Percentiles rank a stretch among this genome's conserved stretches.
Evolutionary conservation across 208 protist species (phyloP).

Genomic region (Trypanosomatidae sp.): DNA sequence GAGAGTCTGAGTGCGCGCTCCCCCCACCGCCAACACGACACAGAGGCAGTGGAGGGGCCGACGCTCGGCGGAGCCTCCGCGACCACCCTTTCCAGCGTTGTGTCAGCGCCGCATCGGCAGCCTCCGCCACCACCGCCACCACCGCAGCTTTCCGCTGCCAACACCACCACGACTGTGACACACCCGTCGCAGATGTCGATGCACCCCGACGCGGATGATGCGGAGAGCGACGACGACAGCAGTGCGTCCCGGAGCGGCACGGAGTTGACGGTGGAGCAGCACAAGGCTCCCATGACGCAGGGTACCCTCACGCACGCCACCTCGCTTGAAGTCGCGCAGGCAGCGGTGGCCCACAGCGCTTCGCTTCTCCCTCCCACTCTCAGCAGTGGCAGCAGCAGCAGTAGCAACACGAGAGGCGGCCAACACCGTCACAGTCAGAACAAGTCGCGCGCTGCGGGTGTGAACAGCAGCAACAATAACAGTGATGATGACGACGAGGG

Average conservation of each 20-base stretch:
- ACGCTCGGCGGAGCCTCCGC: no score
- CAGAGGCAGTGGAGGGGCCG: no score
- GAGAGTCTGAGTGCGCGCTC: no score
- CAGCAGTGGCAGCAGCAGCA: constrained; percentile 22
- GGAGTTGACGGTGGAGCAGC: constrained; percentile 20
- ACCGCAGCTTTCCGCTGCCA: not conserved
- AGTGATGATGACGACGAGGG: no score
- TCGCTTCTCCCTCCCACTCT: constrained; percentile 22
- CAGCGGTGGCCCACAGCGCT: constrained; percentile 16
- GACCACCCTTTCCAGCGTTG: no score
- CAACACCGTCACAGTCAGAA: no score
- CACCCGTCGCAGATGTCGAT: no score
- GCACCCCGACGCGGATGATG: no score
- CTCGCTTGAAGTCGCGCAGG: constrained; percentile 12
- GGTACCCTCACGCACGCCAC: constrained; percentile 10
- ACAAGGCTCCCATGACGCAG: constrained; percentile 8
- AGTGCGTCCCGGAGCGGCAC: not conserved
- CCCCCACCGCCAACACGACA: no score
- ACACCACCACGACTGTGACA: not conserved
- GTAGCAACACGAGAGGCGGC: not conserved
- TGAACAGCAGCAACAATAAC: no score
- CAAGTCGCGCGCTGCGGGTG: not conserved
- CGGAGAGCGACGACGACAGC: not conserved
- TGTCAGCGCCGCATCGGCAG: no score
- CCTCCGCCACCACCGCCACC: no score